A percentile compares a stretch with the other conserved stretches of the same genome.
These are phyloP conservation scores for Penicillium sp. DNA, from an alignment of 2,329 filamentous ascomycete species.

Conservation along the genomic window DNA sequence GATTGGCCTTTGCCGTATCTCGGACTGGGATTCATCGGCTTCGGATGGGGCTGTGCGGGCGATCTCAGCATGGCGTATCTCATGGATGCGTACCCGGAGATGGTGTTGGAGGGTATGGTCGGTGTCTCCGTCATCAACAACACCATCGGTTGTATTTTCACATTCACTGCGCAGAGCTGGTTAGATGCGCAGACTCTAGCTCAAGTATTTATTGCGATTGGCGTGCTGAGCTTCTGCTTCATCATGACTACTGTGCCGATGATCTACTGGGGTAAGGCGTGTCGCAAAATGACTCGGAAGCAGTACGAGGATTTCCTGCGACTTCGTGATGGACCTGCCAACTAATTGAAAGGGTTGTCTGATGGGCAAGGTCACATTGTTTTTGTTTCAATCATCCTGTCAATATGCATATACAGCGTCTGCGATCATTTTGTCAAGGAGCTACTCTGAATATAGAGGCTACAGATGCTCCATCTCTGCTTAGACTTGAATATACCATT, in stretches of 20 bases:
- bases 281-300: slow-evolving; percentile 49
- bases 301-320: slow-evolving; percentile 50
- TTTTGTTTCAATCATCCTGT: background rate
- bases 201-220: slow-evolving; percentile 54
- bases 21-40: slow-evolving; percentile 58
- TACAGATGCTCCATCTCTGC: background rate
- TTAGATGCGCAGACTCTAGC: slow-evolving; percentile 46
- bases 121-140: slow-evolving; percentile 60
- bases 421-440: background rate
- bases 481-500: background rate
- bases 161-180: slow-evolving; percentile 53
- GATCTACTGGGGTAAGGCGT: slow-evolving; percentile 55
- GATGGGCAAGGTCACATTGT: background rate
- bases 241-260: slow-evolving; percentile 54
- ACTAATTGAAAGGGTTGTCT: background rate
- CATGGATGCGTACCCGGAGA: slow-evolving; percentile 57
- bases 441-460: no score
- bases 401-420: background rate
- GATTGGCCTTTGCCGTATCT: slow-evolving; percentile 56
- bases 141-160: slow-evolving; percentile 55
- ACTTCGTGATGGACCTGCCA: slow-evolving; percentile 42
- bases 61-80: slow-evolving; percentile 57
- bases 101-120: slow-evolving; percentile 60
- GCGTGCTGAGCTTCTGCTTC: slow-evolving; percentile 52
- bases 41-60: slow-evolving; percentile 59